Conservation (phyloP, 108 stramenopile genomes). For the Schizochytrium sp. region DNA sequence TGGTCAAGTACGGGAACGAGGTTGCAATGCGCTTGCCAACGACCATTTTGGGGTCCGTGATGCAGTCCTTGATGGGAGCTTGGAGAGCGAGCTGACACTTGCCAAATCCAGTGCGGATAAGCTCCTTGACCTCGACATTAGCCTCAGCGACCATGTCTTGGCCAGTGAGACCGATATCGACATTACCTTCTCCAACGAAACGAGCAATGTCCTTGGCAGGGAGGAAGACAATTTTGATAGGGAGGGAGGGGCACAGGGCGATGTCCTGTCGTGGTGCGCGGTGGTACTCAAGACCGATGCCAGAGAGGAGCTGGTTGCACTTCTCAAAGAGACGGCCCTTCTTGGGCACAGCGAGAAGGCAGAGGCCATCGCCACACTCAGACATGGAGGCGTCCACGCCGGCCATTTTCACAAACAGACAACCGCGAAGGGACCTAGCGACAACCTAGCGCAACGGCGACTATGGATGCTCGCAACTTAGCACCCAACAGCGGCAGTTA, state of each 20-base stretch:
- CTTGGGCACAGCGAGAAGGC: conserved; percentile 91
- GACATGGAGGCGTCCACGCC: neutral
- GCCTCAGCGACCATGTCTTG: conserved; percentile 83
- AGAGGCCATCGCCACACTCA: conserved; percentile 10
- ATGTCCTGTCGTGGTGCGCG: conserved; percentile 87
- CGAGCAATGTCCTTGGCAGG: conserved; percentile 95
- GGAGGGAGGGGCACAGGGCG: conserved; percentile 84
- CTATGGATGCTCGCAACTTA: too few relatives aligned
- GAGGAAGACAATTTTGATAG: conserved; percentile 92
- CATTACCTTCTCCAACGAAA: conserved; percentile 93
- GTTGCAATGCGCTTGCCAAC: conserved; percentile 95
- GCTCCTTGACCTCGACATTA: conserved; percentile 81
- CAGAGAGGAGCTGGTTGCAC: conserved; percentile 87
- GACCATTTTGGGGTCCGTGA: conserved; percentile 80
- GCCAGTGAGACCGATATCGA: conserved; percentile 95
- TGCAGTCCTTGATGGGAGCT: conserved; percentile 83
- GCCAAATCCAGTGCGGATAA: conserved; percentile 93
- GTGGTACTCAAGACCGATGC: conserved; percentile 91
- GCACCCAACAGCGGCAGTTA: too few relatives aligned
- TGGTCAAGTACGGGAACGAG: conserved; percentile 85
- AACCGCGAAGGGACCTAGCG: too few relatives aligned
- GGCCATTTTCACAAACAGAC: neutral
- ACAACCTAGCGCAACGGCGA: too few relatives aligned
- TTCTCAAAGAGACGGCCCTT: conserved; percentile 94
- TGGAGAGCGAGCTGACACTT: conserved; percentile 83